Base-by-base conservation (phyloP, 306 rosid species). In the Heteromeles arbutifolia region DNA sequence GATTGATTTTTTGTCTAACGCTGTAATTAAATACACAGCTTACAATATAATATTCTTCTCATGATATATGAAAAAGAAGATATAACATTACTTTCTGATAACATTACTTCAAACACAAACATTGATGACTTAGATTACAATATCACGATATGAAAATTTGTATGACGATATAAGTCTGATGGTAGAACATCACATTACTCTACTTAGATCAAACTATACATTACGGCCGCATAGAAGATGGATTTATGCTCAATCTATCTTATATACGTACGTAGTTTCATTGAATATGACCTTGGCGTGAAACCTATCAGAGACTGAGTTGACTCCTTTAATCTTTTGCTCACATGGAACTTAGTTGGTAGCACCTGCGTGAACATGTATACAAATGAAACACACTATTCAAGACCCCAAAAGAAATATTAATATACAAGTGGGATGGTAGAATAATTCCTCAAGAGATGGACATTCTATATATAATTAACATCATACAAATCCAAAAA, bases 281-380 rank as follows among this genome's bases (percentile, higher is more conserved):
- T 6, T n/a, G 22, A 72, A 72, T n/a, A 56, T 72, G 66, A 15
- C 65, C 8, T 6, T 52, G 45, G 43, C 41, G 53, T 28, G 61
- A 48, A 48, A 48, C 43, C 2, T 48, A 11, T 44, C 45, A 72
- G 65, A 41, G 12, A 53, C n/a, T 31, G 64, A 53, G 48, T 53
- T 72, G 67, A 57, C 57, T 57, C 76, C 39, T 72, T 24, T 39
- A 22, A 37, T 25, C 37, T 72, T 34, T 4, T 57, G 52, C 25
- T 57, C 76, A 72, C 76, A 72, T 72, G 76, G 67, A 57, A 11
- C 69, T 29, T 2, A 8, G 14, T 45, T 69, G 53, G 56, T 45
- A 9, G 67, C 39, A 34, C 61, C 59, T 69, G 69, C 70, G 15
- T 68, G 72, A 22, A 41, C 48, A 64, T 21, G 34, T 41, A 54